phyloP scores from a whole-genome alignment of 805 yeast species.

The Hanseniaspora nectarophila region DNA sequence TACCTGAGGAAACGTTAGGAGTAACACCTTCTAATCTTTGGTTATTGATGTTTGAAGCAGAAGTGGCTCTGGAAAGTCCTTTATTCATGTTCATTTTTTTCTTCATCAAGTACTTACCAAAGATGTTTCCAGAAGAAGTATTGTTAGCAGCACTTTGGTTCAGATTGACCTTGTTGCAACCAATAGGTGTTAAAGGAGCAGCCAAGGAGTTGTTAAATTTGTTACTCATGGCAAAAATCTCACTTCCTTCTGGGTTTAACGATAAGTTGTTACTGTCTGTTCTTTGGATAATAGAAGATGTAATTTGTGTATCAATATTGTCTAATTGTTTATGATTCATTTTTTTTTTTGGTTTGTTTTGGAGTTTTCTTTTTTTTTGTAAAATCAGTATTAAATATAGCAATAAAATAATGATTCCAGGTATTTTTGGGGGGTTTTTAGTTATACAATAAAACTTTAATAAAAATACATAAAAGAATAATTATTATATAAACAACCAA shows the following conservation, averaged over 20 bases:
- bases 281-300: not conserved
- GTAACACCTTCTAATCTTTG: not conserved
- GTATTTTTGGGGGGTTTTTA: no score
- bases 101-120: slow-evolving; percentile 14
- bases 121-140: not conserved
- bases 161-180: slow-evolving; percentile 9
- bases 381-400: no score
- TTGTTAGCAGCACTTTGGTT: not conserved
- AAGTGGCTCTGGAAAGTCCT: not conserved
- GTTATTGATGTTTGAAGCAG: not conserved
- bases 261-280: not conserved
- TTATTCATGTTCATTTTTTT: slow-evolving; percentile 5
- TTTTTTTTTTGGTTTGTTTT: not conserved
- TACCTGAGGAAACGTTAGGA: not conserved
- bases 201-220: slow-evolving; percentile 3
- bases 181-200: slow-evolving; percentile 13
- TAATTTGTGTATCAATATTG: not conserved
- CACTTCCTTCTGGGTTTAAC: slow-evolving; percentile 2
- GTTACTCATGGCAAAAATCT: slow-evolving; percentile 1
- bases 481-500: no score
- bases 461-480: no score
- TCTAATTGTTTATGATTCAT: not conserved
- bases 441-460: no score
- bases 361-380: not conserved
- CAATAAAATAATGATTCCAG: no score